A percentile compares a stretch with the other conserved stretches of the same genome.
These are phyloP conservation scores for Cercospora brassicicola DNA, from an alignment of 2,329 filamentous ascomycete species.

Conservation along the genomic window DNA sequence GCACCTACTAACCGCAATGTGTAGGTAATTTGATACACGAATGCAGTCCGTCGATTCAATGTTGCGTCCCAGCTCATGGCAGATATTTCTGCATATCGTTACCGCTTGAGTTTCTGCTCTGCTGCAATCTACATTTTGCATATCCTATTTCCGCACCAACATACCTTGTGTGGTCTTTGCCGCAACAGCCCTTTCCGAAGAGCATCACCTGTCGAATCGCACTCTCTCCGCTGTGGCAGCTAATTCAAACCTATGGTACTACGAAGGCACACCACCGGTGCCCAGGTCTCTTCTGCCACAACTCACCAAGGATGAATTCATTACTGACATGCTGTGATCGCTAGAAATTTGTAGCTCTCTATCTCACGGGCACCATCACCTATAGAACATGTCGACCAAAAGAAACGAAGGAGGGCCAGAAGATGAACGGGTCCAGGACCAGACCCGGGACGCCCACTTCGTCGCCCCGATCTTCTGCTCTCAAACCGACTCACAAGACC, in stretches of 20 bases:
- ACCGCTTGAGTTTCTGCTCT: neutral
- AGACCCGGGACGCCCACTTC: neutral
- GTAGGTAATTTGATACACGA: neutral
- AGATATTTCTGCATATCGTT: neutral
- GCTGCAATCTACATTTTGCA: slow-evolving; percentile 2
- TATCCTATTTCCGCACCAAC: slow-evolving; percentile 6
- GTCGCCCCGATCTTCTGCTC: neutral
- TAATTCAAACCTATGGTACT: neutral
- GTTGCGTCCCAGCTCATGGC: neutral
- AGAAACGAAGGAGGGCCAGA: neutral
- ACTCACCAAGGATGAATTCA: neutral
- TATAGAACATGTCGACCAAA: neutral
- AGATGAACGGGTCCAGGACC: neutral
- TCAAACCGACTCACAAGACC: neutral
- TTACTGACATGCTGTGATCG: neutral
- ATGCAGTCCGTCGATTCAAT: neutral
- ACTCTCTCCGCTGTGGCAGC: neutral
- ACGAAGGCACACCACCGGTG: neutral
- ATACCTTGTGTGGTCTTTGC: slow-evolving; percentile 7
- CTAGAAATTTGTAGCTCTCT: neutral
- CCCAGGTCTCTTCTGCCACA: neutral
- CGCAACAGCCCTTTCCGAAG: slow-evolving; percentile 8
- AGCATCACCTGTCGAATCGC: neutral
- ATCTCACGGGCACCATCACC: neutral
- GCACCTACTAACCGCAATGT: neutral